Conservation (phyloP, 176 grass and related monocot species). For the Oryza officinalis region DNA sequence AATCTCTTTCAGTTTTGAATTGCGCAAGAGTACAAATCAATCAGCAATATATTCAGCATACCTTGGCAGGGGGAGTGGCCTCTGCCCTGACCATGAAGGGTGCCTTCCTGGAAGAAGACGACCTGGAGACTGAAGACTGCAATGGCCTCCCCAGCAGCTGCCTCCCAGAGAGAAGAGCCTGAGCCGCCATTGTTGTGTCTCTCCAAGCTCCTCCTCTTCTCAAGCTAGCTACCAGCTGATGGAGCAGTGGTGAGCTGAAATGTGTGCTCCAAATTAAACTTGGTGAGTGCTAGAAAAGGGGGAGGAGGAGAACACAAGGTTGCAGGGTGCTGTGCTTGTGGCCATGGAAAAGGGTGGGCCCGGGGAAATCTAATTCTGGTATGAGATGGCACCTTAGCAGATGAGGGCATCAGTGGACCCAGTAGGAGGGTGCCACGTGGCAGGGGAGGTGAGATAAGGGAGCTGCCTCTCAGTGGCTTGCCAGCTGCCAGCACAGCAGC, state of each 20-base stretch:
- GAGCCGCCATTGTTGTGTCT: conserved; percentile 51
- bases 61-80: conserved; percentile 87
- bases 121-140: conserved; percentile 52
- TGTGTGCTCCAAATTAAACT: conserved; percentile 36
- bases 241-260: conserved; percentile 18
- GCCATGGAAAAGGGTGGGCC: conserved; percentile 26
- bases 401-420: conserved; percentile 68
- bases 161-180: conserved; percentile 84
- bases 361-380: conserved; percentile 64
- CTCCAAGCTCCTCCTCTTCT: conserved; percentile 4
- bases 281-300: conserved; percentile 22
- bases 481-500: neutral
- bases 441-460: conserved; percentile 56
- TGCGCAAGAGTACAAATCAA: neutral
- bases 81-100: conserved; percentile 79
- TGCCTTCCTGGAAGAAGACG: conserved; percentile 54
- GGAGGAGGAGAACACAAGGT: conserved; percentile 23
- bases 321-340: conserved; percentile 11
- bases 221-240: neutral
- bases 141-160: conserved; percentile 71
- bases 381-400: conserved; percentile 40
- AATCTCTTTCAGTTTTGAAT: neutral
- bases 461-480: neutral
- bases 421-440: conserved; percentile 59
- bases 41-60: conserved; percentile 3